Conservation (phyloP, 495 filamentous ascomycete species). For the Extremus antarcticus region DNA sequence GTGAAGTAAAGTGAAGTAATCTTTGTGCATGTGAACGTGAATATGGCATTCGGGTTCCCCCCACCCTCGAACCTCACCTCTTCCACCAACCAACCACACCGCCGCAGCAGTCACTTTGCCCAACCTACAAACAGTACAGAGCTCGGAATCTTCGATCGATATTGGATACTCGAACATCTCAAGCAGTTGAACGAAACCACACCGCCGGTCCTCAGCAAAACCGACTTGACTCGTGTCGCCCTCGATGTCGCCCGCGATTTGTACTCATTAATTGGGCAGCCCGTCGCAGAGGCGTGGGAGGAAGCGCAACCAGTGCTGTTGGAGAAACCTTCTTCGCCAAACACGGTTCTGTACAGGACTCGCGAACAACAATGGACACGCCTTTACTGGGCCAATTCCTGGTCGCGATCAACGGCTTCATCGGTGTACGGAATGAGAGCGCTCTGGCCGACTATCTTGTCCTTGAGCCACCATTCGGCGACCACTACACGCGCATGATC, state of each 20-base stretch:
- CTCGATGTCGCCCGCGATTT: neutral
- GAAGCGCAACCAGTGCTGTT: neutral
- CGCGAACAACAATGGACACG: constrained; percentile 4
- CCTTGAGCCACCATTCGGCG: constrained; percentile 53
- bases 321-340: neutral
- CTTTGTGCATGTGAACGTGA: neutral
- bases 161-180: neutral
- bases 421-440: constrained; percentile 43
- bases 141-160: neutral
- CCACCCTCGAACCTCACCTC: neutral
- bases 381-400: constrained; percentile 38
- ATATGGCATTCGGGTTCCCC: neutral
- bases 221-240: neutral
- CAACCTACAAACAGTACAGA: neutral
- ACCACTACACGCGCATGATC: constrained; percentile 57
- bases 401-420: constrained; percentile 39
- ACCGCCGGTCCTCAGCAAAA: neutral
- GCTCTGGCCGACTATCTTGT: constrained; percentile 48
- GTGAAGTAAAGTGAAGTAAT: too few relatives aligned
- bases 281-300: neutral
- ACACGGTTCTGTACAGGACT: too few relatives aligned
- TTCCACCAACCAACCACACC: neutral
- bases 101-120: neutral
- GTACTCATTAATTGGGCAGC: neutral
- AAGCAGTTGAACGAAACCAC: neutral